Percentiles rank a stretch among this genome's conserved stretches.
These are phyloP conservation scores for Fusarium verticillioides DNA, from an alignment of 2,329 filamentous ascomycete genomes.

Conservation along the genomic window DNA sequence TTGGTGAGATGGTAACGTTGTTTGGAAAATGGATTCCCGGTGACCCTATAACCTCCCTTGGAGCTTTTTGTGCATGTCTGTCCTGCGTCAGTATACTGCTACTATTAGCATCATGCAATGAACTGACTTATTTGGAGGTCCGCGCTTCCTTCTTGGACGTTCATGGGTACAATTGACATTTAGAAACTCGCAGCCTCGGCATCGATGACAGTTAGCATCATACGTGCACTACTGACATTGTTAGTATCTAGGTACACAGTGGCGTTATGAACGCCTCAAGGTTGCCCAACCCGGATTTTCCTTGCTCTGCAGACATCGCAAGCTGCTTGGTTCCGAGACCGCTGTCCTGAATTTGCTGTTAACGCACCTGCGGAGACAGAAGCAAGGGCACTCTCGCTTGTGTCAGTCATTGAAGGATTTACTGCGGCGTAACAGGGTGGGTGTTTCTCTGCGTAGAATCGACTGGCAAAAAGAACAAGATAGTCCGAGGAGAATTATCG, in stretches of 20 bases:
- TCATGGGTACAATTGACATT: conserved; percentile 34
- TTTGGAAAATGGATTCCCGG: neutral
- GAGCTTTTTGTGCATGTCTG: conserved; percentile 20
- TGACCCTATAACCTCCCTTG: too few relatives aligned
- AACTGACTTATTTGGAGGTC: conserved; percentile 36
- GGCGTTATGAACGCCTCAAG: neutral
- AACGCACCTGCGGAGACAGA: neutral
- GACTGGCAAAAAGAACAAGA: neutral
- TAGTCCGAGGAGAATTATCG: conserved; percentile 39
- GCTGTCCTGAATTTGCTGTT: neutral
- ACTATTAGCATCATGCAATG: fast-evolving
- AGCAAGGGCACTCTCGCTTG: neutral
- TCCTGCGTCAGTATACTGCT: neutral
- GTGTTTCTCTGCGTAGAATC: too few relatives aligned
- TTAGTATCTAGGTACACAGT: neutral
- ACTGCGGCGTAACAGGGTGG: neutral
- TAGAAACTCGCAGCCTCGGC: conserved; percentile 35
- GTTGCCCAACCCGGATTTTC: conserved; percentile 36
- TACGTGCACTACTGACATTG: conserved; percentile 28
- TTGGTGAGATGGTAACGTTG: neutral
- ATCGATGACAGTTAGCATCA: conserved; percentile 2
- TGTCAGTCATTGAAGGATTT: neutral
- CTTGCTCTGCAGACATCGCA: conserved; percentile 41
- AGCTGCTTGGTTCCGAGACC: conserved; percentile 35
- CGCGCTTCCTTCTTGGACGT: conserved; percentile 36